These are phyloP conservation scores for Silene noctiflora DNA, from an alignment of 179 eudicot genomes.

Conservation along the genomic window DNA sequence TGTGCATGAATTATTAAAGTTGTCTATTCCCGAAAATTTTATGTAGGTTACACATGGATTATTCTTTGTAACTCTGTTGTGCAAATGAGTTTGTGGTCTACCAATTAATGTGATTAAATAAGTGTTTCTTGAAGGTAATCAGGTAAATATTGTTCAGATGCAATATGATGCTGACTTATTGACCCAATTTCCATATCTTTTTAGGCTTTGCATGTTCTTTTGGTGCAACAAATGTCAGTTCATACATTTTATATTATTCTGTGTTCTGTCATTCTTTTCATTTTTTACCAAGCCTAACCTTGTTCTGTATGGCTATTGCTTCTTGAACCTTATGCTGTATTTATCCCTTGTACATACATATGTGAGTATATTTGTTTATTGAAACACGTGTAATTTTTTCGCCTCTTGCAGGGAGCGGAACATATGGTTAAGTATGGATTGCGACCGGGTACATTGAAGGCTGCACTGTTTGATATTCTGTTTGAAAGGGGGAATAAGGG, in stretches of 20 bases:
- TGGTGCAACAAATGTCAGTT: neutral
- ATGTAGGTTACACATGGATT: too few species aligned
- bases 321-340: neutral
- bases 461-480: slow-evolving; percentile 67
- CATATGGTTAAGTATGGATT: slow-evolving; percentile 65
- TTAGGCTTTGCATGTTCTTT: neutral
- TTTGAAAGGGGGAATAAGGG: slow-evolving; percentile 67
- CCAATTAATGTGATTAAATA: neutral
- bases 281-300: neutral
- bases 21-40: too few species aligned
- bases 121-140: neutral
- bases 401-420: slow-evolving; percentile 48
- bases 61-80: too few species aligned
- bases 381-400: slow-evolving; percentile 10
- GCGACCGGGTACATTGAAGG: slow-evolving; percentile 74
- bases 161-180: slow-evolving; percentile 9
- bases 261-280: neutral
- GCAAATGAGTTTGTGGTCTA: neutral
- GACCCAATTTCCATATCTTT: neutral
- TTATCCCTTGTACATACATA: neutral
- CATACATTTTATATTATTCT: neutral
- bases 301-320: neutral
- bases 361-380: neutral
- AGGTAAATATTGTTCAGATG: neutral
- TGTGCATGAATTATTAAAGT: too few species aligned